Evolutionary conservation across 2,329 filamentous ascomycete species (phyloP), one percentile per base, ranked within the genome.

Genomic region (Aureobasidium sp.): DNA sequence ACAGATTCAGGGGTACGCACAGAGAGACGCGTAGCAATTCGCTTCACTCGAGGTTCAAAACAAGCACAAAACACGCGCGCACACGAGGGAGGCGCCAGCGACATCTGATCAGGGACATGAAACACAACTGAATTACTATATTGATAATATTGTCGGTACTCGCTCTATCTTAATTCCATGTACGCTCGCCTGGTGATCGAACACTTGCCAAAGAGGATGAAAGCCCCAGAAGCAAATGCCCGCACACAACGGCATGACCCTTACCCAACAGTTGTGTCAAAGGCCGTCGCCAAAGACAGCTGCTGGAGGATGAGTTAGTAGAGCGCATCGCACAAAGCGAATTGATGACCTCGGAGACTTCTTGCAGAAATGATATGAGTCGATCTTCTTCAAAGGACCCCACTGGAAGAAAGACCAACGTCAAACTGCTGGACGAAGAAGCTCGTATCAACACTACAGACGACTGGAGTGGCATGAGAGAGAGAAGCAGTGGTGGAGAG

Each of bases 281-380:
- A n/a, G 39, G 52, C 37, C 37, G 52, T 56, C 52, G 37, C 39
- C 52, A 37, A 34, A 32, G 39, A 26, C 26, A 8, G 36, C 10
- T 29, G 17, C 20, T 46, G 53, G 53, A 57, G 41, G 41, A 46
- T 26, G n/a, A 17, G 23, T 41, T 36, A 34, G 41, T 41, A 46
- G 41, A 57, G 53, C 53, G 41, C 53, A 36, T 23, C 53, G 23
- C 53, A 57, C 53, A 57, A 57, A 47, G 41, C 23, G 53, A 46
- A 57, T 57, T 57, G 53, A 57, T 57, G 39, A 26, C 39, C 39
- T 32, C 13, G 12, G 39, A 46, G n/a, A 42, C 42, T 57, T 47
- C 29, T 44, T 20, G 27, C 41, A 44, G 23, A 57, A 8, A 17
- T 34, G 53, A 42, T 32, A 32, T 32, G 37, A 42, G 36, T 42